Evolutionary conservation across 257 asterid species (phyloP).

Genomic region (Solanum rostratum): DNA sequence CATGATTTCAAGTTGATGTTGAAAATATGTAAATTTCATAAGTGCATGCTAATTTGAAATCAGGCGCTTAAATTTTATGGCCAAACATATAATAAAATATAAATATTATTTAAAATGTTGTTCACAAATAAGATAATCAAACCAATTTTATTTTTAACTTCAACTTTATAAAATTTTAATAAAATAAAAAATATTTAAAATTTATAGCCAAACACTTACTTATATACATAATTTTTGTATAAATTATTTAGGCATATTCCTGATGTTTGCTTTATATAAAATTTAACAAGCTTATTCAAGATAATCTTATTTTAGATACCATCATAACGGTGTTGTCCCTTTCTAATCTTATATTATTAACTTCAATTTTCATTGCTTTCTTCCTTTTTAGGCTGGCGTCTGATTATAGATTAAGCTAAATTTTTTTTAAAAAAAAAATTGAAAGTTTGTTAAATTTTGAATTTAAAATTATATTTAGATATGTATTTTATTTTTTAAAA

Average conservation of each 20-base stretch:
- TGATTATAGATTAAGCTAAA: neutral
- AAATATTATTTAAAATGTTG: too few species aligned
- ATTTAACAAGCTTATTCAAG: neutral
- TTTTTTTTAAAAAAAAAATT: accelerated
- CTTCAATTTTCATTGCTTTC: neutral
- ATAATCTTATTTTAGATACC: neutral
- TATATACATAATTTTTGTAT: neutral
- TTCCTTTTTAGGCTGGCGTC: neutral
- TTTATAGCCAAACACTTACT: neutral
- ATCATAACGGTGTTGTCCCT: neutral
- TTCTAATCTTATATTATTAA: neutral
- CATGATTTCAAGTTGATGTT: too few species aligned
- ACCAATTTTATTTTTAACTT: too few species aligned
- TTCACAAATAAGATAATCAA: too few species aligned
- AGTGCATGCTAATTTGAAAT: too few species aligned
- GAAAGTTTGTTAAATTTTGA: neutral
- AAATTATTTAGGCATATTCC: neutral
- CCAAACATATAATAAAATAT: too few species aligned
- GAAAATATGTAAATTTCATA: too few species aligned
- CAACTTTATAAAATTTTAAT: too few species aligned
- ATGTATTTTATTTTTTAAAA: neutral
- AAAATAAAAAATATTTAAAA: too few species aligned
- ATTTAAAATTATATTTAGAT: neutral
- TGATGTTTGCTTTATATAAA: neutral
- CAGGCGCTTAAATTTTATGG: too few species aligned